Base-by-base conservation (phyloP, 805 yeast genomes). In the Yarrowia porcina region DNA sequence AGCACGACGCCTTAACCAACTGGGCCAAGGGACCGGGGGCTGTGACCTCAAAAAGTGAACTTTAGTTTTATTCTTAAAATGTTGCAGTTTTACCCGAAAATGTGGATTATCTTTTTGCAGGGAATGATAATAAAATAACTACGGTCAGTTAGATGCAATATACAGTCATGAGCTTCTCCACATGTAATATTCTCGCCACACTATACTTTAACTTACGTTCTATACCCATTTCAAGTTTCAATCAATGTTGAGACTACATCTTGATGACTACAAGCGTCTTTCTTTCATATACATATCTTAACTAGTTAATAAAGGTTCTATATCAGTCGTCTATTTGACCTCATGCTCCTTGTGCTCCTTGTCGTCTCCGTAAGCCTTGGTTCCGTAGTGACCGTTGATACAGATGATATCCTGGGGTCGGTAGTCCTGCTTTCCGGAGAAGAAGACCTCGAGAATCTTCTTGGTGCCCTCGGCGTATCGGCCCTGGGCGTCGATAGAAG, bases 1-100 rank as follows among this genome's bases (percentile, higher is more conserved):
- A 52, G 60, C 60, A 52, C 60, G 60, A 52, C 60, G 60, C 60
- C 60, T 52, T 52, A 52, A 52, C 60, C 60, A 52, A 52, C 60
- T 52, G 60, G 60, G 60, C 60, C 60, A 52, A 52, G 60, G 60
- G 60, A 52, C 60, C 60, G 17, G 13, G 17, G 13, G 12, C 6
- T 13, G n/a, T 41, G 5, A 4, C 30, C 15, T 3, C 9, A 23
- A 49, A 35, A 49, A 49, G 15, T 10, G 30, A 15, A 20, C n/a
- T 17, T 27, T 18, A 33, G 17, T 17, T 28, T 9, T 44, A 44
- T 44, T 6, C 35, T 3, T 17, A 28, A 44, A 44, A 11, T 27
- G 6, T 33, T 10, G 10, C 10, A 11, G 10, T 44, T 10, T 44
- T 35, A 32, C 8, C 28, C 28, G 28, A n/a, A n/a, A n/a, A n/a